Conservation (phyloP, 768 basidiomycete species). For the Trametes elegans region DNA sequence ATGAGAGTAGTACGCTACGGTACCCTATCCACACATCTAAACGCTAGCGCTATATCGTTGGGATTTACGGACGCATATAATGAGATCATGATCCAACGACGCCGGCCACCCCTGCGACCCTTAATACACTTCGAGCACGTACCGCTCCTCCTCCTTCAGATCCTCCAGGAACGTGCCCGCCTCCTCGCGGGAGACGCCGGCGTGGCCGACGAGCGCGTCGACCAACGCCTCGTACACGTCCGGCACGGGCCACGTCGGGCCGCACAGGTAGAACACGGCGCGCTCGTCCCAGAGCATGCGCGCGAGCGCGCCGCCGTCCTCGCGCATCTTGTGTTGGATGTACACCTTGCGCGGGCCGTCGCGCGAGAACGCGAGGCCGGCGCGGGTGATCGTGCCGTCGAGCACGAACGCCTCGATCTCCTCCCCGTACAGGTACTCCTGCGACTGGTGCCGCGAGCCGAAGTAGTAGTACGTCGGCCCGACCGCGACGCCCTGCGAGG, state of each 20-base stretch:
- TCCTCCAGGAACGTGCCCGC: constrained; percentile 86
- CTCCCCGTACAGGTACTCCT: constrained; percentile 96
- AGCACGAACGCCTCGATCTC: constrained; percentile 93
- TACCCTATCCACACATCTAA: no score
- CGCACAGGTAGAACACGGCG: constrained; percentile 94
- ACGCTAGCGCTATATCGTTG: no score
- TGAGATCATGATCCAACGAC: no score
- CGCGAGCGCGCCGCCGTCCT: constrained; percentile 78
- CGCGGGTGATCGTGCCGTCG: constrained; percentile 80
- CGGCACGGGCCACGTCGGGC: constrained; percentile 99
- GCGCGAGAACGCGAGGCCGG: constrained; percentile 95
- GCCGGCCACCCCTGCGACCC: no score
- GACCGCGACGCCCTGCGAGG: constrained; percentile 70
- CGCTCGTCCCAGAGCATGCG: constrained; percentile 67
- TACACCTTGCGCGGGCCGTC: constrained; percentile 93
- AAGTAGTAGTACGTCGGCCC: constrained; percentile 99
- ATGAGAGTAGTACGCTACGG: no score
- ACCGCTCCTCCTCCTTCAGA: constrained; percentile 95
- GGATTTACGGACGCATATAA: no score
- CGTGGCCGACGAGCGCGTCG: constrained; percentile 70
- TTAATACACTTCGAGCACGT: constrained; percentile 84
- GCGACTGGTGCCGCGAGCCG: constrained; percentile 91
- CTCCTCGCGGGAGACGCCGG: constrained; percentile 55
- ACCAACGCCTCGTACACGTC: constrained; percentile 95
- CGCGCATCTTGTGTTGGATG: constrained; percentile 97